A percentile compares a stretch with the other conserved stretches of the same genome.
Conservation (phyloP, 1,284 basidiomycete genomes). For the Mycosarcoma mackinlayi region DNA sequence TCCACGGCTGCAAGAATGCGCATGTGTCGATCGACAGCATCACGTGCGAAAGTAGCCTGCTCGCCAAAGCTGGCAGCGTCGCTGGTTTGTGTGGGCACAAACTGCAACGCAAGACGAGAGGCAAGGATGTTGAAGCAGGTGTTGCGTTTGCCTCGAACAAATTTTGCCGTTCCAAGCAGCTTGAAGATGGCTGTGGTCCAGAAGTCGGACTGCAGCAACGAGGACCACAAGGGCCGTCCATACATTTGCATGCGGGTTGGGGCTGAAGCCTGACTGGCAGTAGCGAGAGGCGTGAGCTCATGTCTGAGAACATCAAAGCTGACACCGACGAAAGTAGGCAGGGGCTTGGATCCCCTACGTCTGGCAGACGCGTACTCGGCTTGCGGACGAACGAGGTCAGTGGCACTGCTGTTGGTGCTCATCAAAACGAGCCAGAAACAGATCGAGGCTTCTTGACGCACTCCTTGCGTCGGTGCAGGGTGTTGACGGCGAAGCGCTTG, state of each 20-base stretch:
- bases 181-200: too few relatives aligned
- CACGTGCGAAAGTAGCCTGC: not conserved
- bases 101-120: slow-evolving; percentile 8
- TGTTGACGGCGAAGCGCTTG: too few relatives aligned
- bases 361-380: too few relatives aligned
- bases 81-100: not conserved
- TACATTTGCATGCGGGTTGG: not conserved
- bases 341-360: not conserved
- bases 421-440: too few relatives aligned
- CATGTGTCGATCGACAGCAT: slow-evolving; percentile 3
- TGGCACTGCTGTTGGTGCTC: too few relatives aligned
- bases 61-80: slow-evolving; percentile 1
- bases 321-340: slow-evolving; percentile 7
- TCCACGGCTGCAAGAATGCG: not conserved
- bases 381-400: too few relatives aligned
- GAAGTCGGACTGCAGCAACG: too few relatives aligned
- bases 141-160: too few relatives aligned
- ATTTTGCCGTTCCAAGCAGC: too few relatives aligned
- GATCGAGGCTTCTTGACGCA: too few relatives aligned
- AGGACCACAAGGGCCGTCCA: slow-evolving; percentile 1
- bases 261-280: not conserved
- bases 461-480: too few relatives aligned
- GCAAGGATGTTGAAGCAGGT: slow-evolving; percentile 4
- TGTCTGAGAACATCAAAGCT: slow-evolving; percentile 5
- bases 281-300: not conserved